A percentile compares a stretch with the other conserved stretches of the same genome.
Conservation (phyloP, 106 monocot genomes). For the Phalaenopsis equestris region DNA sequence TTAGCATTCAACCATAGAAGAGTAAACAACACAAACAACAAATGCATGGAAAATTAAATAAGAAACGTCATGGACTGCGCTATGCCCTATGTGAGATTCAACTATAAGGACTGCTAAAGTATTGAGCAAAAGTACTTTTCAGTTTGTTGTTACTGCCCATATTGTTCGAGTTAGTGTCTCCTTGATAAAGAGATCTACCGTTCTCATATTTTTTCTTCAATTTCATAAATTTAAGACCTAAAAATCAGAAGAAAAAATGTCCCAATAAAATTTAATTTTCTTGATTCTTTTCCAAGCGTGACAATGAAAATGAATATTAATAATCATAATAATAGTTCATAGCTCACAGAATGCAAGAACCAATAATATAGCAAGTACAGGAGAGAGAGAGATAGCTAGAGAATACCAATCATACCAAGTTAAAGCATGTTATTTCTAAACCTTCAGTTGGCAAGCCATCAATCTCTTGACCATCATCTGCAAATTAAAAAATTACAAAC, state of each 20-base stretch:
- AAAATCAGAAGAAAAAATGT: background rate
- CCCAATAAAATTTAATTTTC: background rate
- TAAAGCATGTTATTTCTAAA: conserved; percentile 85
- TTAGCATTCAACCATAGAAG: background rate
- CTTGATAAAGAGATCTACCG: background rate
- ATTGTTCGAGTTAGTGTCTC: background rate
- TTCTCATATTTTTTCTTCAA: background rate
- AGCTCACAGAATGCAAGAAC: background rate
- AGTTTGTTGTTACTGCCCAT: background rate
- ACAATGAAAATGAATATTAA: no score
- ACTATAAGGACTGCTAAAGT: background rate
- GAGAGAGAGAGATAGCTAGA: background rate
- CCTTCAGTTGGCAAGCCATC: conserved; percentile 92
- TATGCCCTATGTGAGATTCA: background rate
- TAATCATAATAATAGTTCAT: no score
- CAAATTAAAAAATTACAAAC: conserved; percentile 1
- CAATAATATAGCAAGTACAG: background rate
- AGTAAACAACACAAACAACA: background rate
- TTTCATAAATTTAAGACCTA: background rate
- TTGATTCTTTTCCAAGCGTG: background rate
- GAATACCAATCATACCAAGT: conserved; percentile 42
- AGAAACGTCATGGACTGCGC: background rate
- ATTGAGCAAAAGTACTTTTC: background rate
- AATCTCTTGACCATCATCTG: conserved; percentile 79
- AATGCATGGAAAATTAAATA: background rate